phyloP scores from a whole-genome alignment of 129 eudicot species.

The Chrysanthemum makinoi region DNA sequence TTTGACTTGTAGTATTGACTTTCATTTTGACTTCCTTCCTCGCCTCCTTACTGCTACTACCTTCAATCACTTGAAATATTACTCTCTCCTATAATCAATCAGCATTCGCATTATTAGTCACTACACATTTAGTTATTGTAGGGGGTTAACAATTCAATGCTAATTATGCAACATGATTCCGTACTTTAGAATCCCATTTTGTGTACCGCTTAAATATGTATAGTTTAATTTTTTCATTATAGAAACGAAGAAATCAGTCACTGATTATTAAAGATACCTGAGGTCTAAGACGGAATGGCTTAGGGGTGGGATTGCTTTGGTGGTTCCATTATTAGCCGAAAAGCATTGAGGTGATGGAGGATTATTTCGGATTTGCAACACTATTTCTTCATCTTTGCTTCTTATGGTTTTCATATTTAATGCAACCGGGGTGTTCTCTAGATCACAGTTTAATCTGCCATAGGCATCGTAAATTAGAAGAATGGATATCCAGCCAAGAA shows the following conservation, averaged over 20 bases:
- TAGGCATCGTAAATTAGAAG: background rate
- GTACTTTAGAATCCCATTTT: too few relatives aligned
- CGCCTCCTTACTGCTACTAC: conserved; percentile 21
- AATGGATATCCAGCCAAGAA: background rate
- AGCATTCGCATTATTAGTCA: background rate
- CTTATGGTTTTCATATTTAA: conserved; percentile 56
- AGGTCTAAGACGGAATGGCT: conserved; percentile 24
- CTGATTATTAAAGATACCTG: conserved; percentile 17
- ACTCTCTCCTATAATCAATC: conserved; percentile 29
- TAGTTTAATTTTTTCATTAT: too few relatives aligned
- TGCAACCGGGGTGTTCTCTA: conserved; percentile 58
- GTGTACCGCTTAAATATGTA: too few relatives aligned
- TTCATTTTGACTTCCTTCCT: conserved; percentile 27
- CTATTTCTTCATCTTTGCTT: conserved; percentile 37
- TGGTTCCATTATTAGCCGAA: conserved; percentile 53
- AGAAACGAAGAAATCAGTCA: too few relatives aligned
- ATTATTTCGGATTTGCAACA: conserved; percentile 65
- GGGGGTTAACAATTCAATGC: too few relatives aligned
- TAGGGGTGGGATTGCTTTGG: conserved; percentile 26
- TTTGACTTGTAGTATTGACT: conserved; percentile 11
- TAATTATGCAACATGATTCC: too few relatives aligned
- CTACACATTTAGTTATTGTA: background rate
- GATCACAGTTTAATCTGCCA: conserved; percentile 56
- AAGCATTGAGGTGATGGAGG: conserved; percentile 96
- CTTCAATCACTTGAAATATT: conserved; percentile 20